Percentiles rank a stretch among this genome's conserved stretches.
Conservation (phyloP, 805 yeast species). For the Metschnikowia picachoensis region DNA sequence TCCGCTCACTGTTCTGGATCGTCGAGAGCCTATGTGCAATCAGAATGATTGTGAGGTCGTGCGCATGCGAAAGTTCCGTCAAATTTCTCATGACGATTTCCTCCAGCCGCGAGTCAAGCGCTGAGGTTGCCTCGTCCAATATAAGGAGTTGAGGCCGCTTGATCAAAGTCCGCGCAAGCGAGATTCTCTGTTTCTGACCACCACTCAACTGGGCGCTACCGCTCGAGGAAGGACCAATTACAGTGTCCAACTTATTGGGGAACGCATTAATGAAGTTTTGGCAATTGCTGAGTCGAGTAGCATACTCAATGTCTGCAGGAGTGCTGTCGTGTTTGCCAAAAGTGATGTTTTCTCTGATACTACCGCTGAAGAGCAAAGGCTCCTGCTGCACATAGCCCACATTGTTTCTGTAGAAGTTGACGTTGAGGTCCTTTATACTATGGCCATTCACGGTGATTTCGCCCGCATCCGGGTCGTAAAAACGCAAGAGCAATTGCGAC, state of each 20-base stretch:
- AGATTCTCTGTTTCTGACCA: slow-evolving; percentile 92
- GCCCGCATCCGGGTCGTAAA: slow-evolving; percentile 77
- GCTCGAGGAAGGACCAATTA: slow-evolving; percentile 70
- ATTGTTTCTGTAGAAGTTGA: slow-evolving; percentile 67
- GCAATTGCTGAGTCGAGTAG: slow-evolving; percentile 71
- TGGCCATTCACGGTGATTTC: slow-evolving; percentile 59
- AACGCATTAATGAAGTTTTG: slow-evolving; percentile 62
- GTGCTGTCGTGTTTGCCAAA: slow-evolving; percentile 66
- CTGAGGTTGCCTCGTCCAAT: slow-evolving; percentile 93
- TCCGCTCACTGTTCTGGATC: slow-evolving; percentile 74
- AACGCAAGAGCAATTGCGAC: slow-evolving; percentile 71
- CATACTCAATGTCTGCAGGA: slow-evolving; percentile 55
- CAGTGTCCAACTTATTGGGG: slow-evolving; percentile 79
- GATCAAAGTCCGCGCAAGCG: slow-evolving; percentile 82
- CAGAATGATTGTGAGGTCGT: slow-evolving; percentile 66
- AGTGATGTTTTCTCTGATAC: slow-evolving; percentile 75
- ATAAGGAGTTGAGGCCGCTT: slow-evolving; percentile 76
- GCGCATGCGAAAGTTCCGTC: slow-evolving; percentile 41
- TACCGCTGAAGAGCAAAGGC: slow-evolving; percentile 83
- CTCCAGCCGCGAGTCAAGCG: slow-evolving; percentile 85
- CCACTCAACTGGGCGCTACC: slow-evolving; percentile 85
- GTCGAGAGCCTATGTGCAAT: slow-evolving; percentile 92
- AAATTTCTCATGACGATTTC: slow-evolving; percentile 77
- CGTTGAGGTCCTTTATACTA: slow-evolving; percentile 58
- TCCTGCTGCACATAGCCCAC: slow-evolving; percentile 94